Percentiles rank a stretch among this genome's conserved stretches.
phyloP scores from a whole-genome alignment of 2,329 filamentous ascomycete genomes.

The Exophiala sp. region DNA sequence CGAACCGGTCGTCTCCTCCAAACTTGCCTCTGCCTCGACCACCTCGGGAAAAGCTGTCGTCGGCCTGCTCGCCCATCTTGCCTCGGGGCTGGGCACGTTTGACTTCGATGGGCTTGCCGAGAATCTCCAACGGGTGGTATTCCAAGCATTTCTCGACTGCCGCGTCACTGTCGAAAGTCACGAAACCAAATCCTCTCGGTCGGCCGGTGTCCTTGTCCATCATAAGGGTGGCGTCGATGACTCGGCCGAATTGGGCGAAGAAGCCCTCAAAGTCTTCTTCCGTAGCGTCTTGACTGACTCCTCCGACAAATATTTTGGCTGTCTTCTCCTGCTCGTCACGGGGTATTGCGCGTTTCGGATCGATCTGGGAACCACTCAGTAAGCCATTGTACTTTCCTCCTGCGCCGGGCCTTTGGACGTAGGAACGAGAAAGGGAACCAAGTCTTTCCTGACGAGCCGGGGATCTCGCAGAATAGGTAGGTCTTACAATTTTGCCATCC shows the following conservation, averaged over 20 bases:
- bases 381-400: slow-evolving; percentile 24
- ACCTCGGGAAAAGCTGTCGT: slow-evolving; percentile 61
- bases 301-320: slow-evolving; percentile 96
- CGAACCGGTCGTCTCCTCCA: slow-evolving; percentile 38
- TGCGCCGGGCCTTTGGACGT: background rate
- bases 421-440: slow-evolving; percentile 14
- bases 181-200: slow-evolving; percentile 92
- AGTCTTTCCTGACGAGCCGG: slow-evolving; percentile 19
- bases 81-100: slow-evolving; percentile 96
- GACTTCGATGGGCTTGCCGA: slow-evolving; percentile 94
- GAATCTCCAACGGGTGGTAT: slow-evolving; percentile 71
- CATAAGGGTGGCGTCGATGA: slow-evolving; percentile 97
- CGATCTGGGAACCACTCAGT: slow-evolving; percentile 59
- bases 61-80: slow-evolving; percentile 69
- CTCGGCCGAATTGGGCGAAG: slow-evolving; percentile 92
- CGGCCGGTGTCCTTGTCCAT: slow-evolving; percentile 99
- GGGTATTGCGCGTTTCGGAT: slow-evolving; percentile 94
- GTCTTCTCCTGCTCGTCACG: slow-evolving; percentile 97
- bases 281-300: slow-evolving; percentile 93
- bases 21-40: slow-evolving; percentile 41
- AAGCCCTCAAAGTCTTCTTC: slow-evolving; percentile 95
- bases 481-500: slow-evolving; percentile 90
- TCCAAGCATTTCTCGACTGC: slow-evolving; percentile 88
- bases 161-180: slow-evolving; percentile 93
- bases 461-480: slow-evolving; percentile 26